Percentiles rank a stretch among this genome's conserved stretches.
phyloP scores from a whole-genome alignment of 2,329 filamentous ascomycete species.

The Sporothrix mexicana region DNA sequence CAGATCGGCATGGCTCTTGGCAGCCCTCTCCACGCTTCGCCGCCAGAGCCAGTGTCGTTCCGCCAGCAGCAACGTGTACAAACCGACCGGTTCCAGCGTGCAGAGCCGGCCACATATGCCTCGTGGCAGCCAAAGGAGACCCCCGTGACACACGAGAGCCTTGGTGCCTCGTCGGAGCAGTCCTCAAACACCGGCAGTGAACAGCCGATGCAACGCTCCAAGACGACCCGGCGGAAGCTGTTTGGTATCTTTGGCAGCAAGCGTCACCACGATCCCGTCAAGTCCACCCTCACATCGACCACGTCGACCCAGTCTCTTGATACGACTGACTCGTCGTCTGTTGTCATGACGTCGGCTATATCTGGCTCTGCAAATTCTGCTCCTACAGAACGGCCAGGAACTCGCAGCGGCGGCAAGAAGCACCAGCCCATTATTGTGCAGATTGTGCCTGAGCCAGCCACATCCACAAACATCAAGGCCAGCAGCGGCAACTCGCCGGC shows the following conservation, averaged over 20 bases:
- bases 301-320: conserved; percentile 32
- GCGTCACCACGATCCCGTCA: conserved; percentile 46
- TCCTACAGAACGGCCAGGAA: conserved; percentile 36
- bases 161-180: not conserved
- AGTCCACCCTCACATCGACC: not conserved
- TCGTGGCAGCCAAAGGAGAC: conserved; percentile 5
- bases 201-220: conserved; percentile 49
- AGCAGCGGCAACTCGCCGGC: not conserved
- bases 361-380: not conserved
- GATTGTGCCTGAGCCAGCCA: conserved; percentile 25
- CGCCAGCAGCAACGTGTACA: conserved; percentile 30
- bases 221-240: conserved; percentile 64
- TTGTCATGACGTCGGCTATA: conserved; percentile 35
- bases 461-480: conserved; percentile 23
- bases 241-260: conserved; percentile 59
- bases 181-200: not conserved
- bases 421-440: conserved; percentile 53
- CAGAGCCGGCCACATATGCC: conserved; percentile 28
- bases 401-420: conserved; percentile 51
- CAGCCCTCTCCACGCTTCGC: conserved; percentile 62
- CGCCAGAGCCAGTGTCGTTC: conserved; percentile 31
- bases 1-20: conserved; percentile 77
- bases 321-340: conserved; percentile 37
- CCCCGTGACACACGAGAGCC: not conserved
- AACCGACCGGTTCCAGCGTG: conserved; percentile 28